A percentile compares a stretch with the other conserved stretches of the same genome.
phyloP scores from a whole-genome alignment of 2,329 filamentous ascomycete genomes.

The Metarhizium guizhouense region DNA sequence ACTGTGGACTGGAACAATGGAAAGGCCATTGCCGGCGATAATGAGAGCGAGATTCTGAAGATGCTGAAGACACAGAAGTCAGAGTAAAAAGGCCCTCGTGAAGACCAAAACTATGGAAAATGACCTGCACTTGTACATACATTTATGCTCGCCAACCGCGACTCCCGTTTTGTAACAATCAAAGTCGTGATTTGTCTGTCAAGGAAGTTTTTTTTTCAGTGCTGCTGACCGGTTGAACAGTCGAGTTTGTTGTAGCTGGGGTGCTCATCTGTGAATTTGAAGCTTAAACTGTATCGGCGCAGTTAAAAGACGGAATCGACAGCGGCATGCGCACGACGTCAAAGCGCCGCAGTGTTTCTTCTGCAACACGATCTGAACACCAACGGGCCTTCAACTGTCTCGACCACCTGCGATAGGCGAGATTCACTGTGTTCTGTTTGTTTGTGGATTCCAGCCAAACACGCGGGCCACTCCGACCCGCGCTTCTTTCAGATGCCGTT shows the following conservation, averaged over 20 bases:
- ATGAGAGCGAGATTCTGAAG: conserved; percentile 83
- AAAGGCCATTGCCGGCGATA: conserved; percentile 65
- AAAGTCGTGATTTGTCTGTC: neutral
- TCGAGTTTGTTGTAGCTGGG: too few relatives aligned
- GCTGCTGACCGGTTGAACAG: too few relatives aligned
- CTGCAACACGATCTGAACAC: too few relatives aligned
- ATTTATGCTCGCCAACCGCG: neutral
- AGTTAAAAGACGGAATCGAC: neutral
- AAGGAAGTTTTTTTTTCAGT: too few relatives aligned
- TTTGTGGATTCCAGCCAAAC: neutral
- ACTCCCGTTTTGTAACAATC: neutral
- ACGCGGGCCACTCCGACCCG: neutral
- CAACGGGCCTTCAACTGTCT: neutral
- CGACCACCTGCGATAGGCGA: neutral
- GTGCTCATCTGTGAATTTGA: neutral
- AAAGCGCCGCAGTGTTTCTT: neutral
- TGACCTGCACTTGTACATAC: neutral
- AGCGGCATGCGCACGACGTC: neutral
- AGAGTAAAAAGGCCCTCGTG: neutral
- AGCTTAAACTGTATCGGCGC: neutral
- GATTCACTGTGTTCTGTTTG: neutral
- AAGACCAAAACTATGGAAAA: neutral
- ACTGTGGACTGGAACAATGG: conserved; percentile 93
- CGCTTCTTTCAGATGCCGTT: neutral
- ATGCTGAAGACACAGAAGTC: conserved; percentile 48